A percentile compares a stretch with the other conserved stretches of the same genome.
phyloP scores from a whole-genome alignment of 768 basidiomycete genomes.

The Boletus rubescentipes region DNA sequence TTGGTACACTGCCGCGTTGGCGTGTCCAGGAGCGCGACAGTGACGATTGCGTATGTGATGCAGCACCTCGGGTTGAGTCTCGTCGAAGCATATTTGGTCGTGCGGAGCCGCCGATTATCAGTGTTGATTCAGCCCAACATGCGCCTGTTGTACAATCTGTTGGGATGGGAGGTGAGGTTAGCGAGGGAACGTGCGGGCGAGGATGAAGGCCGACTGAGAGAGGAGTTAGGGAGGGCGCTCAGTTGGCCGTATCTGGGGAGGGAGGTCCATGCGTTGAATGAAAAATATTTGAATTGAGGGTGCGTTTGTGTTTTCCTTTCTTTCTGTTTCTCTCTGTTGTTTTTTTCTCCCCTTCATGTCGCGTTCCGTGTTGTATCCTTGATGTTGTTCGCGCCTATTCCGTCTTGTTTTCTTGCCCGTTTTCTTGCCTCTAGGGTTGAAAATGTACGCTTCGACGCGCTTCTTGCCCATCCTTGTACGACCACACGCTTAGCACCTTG shows the following conservation, averaged over 20 bases:
- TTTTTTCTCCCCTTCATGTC: background rate
- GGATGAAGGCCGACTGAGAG: conserved; percentile 48
- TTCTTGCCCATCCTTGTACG: background rate
- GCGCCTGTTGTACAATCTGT: conserved; percentile 90
- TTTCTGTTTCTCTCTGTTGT: background rate
- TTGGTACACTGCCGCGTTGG: conserved; percentile 99
- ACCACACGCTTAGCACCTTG: background rate
- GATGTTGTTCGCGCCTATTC: background rate
- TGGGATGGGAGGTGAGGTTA: conserved; percentile 93
- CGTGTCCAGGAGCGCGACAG: conserved; percentile 92
- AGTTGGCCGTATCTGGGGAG: conserved; percentile 84
- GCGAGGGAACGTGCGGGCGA: conserved; percentile 68
- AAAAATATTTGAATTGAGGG: conserved; percentile 64
- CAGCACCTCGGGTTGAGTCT: conserved; percentile 82
- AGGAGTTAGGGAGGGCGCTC: conserved; percentile 65
- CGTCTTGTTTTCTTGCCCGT: background rate
- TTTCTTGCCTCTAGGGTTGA: background rate
- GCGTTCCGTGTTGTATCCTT: background rate
- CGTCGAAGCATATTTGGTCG: conserved; percentile 91
- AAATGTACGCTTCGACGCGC: background rate
- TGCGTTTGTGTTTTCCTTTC: background rate
- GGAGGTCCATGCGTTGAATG: conserved; percentile 83
- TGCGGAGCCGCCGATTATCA: conserved; percentile 83
- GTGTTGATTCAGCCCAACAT: conserved; percentile 96
- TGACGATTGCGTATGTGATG: conserved; percentile 98